Percentiles rank a stretch among this genome's conserved stretches.
Evolutionary conservation across 1,284 basidiomycete species (phyloP).

Genomic region (Apiotrichum montevideense): DNA sequence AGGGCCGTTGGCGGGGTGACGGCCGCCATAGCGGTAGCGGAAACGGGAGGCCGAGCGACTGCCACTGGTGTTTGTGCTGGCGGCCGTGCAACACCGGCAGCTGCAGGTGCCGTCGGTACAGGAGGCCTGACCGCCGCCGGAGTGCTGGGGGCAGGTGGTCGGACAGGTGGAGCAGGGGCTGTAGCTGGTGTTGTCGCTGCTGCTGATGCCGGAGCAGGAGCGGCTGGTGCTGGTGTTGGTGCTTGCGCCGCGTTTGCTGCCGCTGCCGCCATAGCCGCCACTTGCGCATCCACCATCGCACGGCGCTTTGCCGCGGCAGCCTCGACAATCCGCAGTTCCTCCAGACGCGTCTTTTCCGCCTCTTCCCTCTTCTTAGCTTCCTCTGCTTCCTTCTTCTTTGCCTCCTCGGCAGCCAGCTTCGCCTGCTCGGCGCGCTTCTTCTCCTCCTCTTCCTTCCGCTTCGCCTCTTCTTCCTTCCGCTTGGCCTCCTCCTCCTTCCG

Average conservation of each 20-base stretch:
- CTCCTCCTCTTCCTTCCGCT: slow-evolving; percentile 18
- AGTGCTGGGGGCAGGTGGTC: neutral
- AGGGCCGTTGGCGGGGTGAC: too few relatives aligned
- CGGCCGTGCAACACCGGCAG: too few relatives aligned
- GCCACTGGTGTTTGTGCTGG: too few relatives aligned
- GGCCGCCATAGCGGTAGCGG: too few relatives aligned
- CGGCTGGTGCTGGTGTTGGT: neutral
- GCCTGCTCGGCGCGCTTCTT: slow-evolving; percentile 7
- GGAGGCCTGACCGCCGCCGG: neutral
- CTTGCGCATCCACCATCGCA: neutral
- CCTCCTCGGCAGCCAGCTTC: slow-evolving; percentile 4
- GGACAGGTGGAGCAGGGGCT: too few relatives aligned
- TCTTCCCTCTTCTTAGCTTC: slow-evolving; percentile 3
- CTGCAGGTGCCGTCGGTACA: neutral
- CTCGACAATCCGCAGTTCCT: neutral
- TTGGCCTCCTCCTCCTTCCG: slow-evolving; percentile 13
- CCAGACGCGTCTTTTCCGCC: slow-evolving; percentile 1
- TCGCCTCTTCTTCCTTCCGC: slow-evolving; percentile 7
- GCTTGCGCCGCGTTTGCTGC: neutral
- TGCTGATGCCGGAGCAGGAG: too few relatives aligned
- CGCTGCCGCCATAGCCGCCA: neutral
- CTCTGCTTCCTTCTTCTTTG: neutral
- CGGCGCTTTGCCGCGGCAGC: neutral
- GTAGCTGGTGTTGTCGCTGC: neutral
- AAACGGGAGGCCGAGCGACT: too few relatives aligned